phyloP scores from a whole-genome alignment of 805 yeast genomes.

The Cyberlindnera americana region DNA sequence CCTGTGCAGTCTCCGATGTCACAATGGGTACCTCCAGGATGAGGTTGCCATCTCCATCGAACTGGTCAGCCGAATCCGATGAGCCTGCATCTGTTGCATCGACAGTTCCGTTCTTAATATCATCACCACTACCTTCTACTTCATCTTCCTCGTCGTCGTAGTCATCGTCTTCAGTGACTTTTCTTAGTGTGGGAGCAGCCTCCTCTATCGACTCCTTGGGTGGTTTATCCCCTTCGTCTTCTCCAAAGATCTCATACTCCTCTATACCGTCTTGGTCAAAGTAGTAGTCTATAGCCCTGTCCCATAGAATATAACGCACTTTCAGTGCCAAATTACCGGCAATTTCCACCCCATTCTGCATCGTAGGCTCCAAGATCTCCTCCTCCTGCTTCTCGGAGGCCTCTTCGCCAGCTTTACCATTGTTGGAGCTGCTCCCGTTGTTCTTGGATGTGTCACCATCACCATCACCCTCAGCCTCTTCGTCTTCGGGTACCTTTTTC shows the following conservation, averaged over 20 bases:
- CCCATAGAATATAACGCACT: conserved; percentile 67
- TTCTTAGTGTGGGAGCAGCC: conserved; percentile 22
- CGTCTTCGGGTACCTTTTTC: not conserved
- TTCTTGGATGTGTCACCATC: conserved; percentile 3
- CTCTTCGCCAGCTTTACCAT: conserved; percentile 7
- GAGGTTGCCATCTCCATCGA: conserved; percentile 23
- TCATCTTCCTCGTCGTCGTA: conserved; percentile 30
- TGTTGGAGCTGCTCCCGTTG: not conserved
- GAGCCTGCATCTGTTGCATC: conserved; percentile 6
- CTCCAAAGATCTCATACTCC: conserved; percentile 22
- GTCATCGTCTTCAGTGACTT: conserved; percentile 35
- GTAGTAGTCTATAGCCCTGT: conserved; percentile 56
- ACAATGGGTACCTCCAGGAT: conserved; percentile 34
- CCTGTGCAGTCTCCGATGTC: conserved; percentile 30
- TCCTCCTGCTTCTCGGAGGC: conserved; percentile 36
- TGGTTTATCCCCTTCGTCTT: conserved; percentile 12
- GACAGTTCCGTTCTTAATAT: too few species aligned
- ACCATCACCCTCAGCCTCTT: conserved; percentile 5
- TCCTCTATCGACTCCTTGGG: not conserved
- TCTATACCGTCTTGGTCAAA: conserved; percentile 24
- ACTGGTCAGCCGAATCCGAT: conserved; percentile 7
- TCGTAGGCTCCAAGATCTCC: conserved; percentile 37
- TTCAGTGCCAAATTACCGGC: conserved; percentile 59
- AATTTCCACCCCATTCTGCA: conserved; percentile 39
- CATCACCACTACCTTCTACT: conserved; percentile 22